phyloP scores from a whole-genome alignment of 768 basidiomycete genomes.

The Royoungia palumana region DNA sequence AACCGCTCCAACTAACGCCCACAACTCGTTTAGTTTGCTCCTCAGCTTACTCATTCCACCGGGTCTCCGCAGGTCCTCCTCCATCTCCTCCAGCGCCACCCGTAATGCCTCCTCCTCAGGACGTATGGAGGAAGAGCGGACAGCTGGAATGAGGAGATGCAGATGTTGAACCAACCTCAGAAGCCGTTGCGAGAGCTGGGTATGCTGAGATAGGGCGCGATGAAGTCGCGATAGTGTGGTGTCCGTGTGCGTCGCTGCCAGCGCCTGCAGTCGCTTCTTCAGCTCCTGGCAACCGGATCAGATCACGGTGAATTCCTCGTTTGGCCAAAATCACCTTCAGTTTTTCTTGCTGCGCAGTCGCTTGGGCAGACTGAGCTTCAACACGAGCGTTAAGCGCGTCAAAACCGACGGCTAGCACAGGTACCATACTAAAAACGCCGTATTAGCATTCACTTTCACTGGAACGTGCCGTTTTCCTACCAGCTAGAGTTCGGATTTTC shows the following conservation, averaged over 20 bases:
- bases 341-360: slow-evolving; percentile 63
- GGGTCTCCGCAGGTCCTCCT: slow-evolving; percentile 60
- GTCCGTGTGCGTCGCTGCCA: slow-evolving; percentile 61
- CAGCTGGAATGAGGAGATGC: slow-evolving; percentile 72
- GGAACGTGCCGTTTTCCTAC: slow-evolving; percentile 34
- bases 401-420: slow-evolving; percentile 77
- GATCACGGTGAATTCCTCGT: background rate
- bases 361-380: slow-evolving; percentile 68
- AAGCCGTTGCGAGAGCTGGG: slow-evolving; percentile 68
- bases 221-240: slow-evolving; percentile 66
- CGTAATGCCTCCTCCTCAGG: slow-evolving; percentile 80
- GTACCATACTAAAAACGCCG: slow-evolving; percentile 57
- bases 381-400: slow-evolving; percentile 78
- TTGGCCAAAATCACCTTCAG: slow-evolving; percentile 43
- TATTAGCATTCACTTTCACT: background rate
- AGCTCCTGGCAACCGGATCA: slow-evolving; percentile 49
- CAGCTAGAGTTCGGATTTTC: slow-evolving; percentile 83
- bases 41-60: slow-evolving; percentile 57
- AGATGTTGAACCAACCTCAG: slow-evolving; percentile 69
- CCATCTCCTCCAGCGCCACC: slow-evolving; percentile 66
- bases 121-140: slow-evolving; percentile 71
- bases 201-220: slow-evolving; percentile 59
- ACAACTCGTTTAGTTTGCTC: slow-evolving; percentile 77
- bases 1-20: slow-evolving; percentile 78
- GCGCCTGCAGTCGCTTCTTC: slow-evolving; percentile 55